phyloP scores from a whole-genome alignment of 1,139 yeast genomes.

The Geotrichum klebahnii region DNA sequence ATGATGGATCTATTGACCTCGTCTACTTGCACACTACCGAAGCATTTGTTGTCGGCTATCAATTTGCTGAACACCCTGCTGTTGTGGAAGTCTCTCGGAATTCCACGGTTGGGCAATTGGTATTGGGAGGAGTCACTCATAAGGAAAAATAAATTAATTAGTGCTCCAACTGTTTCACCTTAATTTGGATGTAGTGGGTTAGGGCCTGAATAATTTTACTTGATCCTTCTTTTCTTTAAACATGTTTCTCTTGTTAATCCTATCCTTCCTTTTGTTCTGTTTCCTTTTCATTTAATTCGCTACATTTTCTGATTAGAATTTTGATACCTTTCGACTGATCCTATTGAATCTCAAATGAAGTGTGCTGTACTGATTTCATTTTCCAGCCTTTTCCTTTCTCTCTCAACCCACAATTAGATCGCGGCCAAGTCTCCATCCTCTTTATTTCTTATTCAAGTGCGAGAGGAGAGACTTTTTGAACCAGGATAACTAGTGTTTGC shows the following conservation, averaged over 20 bases:
- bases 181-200: neutral
- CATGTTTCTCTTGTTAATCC: neutral
- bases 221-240: neutral
- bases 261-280: no score
- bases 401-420: constrained; percentile 2
- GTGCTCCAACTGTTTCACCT: neutral
- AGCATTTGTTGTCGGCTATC: constrained; percentile 28
- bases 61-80: constrained; percentile 13
- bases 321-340: neutral
- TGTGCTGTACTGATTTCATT: no score
- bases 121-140: constrained; percentile 2
- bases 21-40: constrained; percentile 31
- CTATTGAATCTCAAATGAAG: neutral
- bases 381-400: neutral
- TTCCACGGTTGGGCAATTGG: constrained; percentile 11
- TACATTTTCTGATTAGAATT: neutral
- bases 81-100: constrained; percentile 12
- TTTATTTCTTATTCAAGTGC: neutral
- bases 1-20: constrained; percentile 17
- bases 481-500: constrained; percentile 6
- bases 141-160: neutral
- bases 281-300: no score
- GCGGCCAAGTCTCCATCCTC: constrained; percentile 9
- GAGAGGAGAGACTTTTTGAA: constrained; percentile 6
- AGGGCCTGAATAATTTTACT: neutral